Evolutionary conservation across 805 yeast genomes (phyloP).

Genomic region (Brettanomyces sp.): DNA sequence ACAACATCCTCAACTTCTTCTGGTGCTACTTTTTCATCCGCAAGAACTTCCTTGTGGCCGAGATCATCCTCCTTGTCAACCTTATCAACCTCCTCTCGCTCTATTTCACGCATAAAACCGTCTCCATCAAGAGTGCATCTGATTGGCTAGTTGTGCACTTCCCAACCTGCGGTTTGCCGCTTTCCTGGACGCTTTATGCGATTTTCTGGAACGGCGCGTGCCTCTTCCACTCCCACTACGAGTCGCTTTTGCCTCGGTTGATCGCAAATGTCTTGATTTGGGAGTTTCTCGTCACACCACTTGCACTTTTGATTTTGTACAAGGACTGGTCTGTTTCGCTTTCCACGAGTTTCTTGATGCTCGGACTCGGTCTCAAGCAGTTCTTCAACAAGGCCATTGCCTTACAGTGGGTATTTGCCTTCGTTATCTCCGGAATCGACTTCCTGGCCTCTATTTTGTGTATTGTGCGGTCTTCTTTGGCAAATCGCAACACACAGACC

Average conservation of each 20-base stretch:
- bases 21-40: constrained; percentile 60
- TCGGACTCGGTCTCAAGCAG: constrained; percentile 67
- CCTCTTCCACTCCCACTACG: constrained; percentile 50
- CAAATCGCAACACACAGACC: constrained; percentile 3
- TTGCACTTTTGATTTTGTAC: constrained; percentile 43
- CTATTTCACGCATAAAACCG: constrained; percentile 54
- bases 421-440: constrained; percentile 50
- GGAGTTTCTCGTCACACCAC: constrained; percentile 66
- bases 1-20: constrained; percentile 48
- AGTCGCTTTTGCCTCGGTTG: constrained; percentile 47
- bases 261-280: constrained; percentile 69
- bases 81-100: constrained; percentile 47
- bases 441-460: constrained; percentile 41
- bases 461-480: constrained; percentile 28
- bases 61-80: constrained; percentile 48
- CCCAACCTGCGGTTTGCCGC: constrained; percentile 59
- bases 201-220: constrained; percentile 85
- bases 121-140: constrained; percentile 38
- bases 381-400: constrained; percentile 60
- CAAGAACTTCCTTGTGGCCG: constrained; percentile 50
- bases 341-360: constrained; percentile 43
- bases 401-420: constrained; percentile 81
- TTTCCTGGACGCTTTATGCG: constrained; percentile 65
- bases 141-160: constrained; percentile 54
- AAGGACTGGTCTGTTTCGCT: constrained; percentile 69